Conservation (phyloP, 1,284 basidiomycete species). For the Ganoderma leucocontextum region DNA sequence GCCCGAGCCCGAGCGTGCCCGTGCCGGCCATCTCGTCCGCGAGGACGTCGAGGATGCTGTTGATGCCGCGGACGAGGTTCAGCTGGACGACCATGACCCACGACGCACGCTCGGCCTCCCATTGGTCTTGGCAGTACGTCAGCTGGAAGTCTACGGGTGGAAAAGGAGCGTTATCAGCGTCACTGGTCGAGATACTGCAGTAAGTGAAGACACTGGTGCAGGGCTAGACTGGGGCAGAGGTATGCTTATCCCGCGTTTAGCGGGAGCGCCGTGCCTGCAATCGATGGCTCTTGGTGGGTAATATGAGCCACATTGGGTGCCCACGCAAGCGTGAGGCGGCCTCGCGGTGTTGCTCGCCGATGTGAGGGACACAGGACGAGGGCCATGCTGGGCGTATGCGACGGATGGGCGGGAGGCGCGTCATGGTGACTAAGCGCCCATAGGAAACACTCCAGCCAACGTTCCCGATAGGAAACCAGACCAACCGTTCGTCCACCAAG, state of each 20-base stretch:
- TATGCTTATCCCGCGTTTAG: too few relatives aligned
- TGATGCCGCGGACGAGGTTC: slow-evolving; percentile 76
- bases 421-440: background rate
- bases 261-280: too few relatives aligned
- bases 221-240: background rate
- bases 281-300: too few relatives aligned
- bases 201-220: too few relatives aligned
- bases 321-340: background rate
- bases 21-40: slow-evolving; percentile 58
- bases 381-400: background rate
- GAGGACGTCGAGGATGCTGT: slow-evolving; percentile 63
- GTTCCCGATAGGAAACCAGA: background rate
- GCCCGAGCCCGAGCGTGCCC: background rate
- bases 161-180: background rate
- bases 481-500: background rate
- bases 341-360: background rate
- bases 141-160: slow-evolving; percentile 69
- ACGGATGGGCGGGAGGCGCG: background rate
- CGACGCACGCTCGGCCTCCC: slow-evolving; percentile 70
- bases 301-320: background rate
- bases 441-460: background rate
- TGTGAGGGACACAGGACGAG: background rate
- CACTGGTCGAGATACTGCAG: background rate
- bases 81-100: slow-evolving; percentile 82
- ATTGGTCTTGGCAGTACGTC: slow-evolving; percentile 68